phyloP scores from a whole-genome alignment of 345 rosid species.

The Barbarea vulgaris region DNA sequence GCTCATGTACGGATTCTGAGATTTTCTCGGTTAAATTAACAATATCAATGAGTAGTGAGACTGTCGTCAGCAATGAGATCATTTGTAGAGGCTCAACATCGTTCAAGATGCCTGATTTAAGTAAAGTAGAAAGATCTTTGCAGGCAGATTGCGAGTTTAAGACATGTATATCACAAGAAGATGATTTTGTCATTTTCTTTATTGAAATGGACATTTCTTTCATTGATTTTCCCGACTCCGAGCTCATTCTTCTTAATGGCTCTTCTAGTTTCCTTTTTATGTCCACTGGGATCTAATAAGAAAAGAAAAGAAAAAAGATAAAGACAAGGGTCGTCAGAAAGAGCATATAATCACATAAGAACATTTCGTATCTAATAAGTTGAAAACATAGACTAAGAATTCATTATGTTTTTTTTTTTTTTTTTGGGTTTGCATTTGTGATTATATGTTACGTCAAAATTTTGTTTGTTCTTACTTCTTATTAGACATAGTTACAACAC shows the following conservation, averaged over 20 bases:
- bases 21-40: conserved; percentile 53
- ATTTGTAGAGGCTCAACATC: conserved; percentile 48
- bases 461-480: no score
- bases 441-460: no score
- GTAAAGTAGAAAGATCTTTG: conserved; percentile 47
- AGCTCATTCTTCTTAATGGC: conserved; percentile 54
- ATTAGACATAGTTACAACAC: no score
- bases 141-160: conserved; percentile 48
- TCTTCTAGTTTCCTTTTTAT: conserved; percentile 44
- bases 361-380: no score
- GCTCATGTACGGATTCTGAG: conserved; percentile 54
- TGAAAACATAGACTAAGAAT: no score
- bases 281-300: conserved; percentile 51
- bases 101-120: conserved; percentile 49
- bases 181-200: conserved; percentile 52
- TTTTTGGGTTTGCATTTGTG: no score
- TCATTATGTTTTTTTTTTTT: no score
- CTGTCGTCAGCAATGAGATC: conserved; percentile 52
- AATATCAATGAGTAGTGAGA: conserved; percentile 61
- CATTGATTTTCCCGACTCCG: conserved; percentile 56
- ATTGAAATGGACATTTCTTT: conserved; percentile 59
- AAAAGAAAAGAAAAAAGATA: neutral
- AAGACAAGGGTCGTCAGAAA: neutral
- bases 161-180: conserved; percentile 46
- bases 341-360: no score